Base-by-base conservation (phyloP, 2,329 filamentous ascomycete species). In the Onygenales sp. region DNA sequence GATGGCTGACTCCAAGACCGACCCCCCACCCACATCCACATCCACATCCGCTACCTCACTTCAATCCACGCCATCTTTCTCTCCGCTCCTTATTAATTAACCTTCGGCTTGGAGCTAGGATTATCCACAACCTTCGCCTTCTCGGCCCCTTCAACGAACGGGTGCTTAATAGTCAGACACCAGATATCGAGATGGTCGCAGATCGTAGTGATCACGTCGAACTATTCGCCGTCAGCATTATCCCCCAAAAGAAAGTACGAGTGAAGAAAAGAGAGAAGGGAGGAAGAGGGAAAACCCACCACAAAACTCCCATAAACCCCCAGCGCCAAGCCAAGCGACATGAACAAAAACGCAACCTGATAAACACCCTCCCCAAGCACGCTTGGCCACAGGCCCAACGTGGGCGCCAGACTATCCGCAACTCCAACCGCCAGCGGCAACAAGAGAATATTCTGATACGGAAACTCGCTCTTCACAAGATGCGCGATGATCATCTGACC, bases 101-200 rank as follows among this genome's bases (percentile, higher is more conserved):
- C 14, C 33, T 48, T 48, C 33, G 45, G 13, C 14, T 48, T 48
- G 6, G 14, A n/a, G 7, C n/a, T 14, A 7, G 45, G 21, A n/a
- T 48, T 34, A 17, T 39, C 45, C 34, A 36, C 34, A 7, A 3
- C 33, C 6, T 21, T 6, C 6, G 46, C 34, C 46, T 42, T 5
- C 10, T 42, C 40, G 33, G 42, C 42, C 9, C 32, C 43, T 50
- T 76, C 74, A 37, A 74, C 66, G 56, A 77, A 77, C 0, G 82
- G 82, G 63, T 97, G 85, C 80, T 98, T 98, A 74, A 98, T 98
- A 1, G 88, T 95, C 67, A 98, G 76, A 67, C 93, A 98, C 89
- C 90, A 97, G 61, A 98, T 98, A 67, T 98, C 93, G 56, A 97
- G 78, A 68, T 95, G 95, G 69, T 98, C 93, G 73, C 93, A 98